A percentile compares a stretch with the other conserved stretches of the same genome.
Conservation (phyloP, 257 asterid species). For the Cordia subcordata region DNA sequence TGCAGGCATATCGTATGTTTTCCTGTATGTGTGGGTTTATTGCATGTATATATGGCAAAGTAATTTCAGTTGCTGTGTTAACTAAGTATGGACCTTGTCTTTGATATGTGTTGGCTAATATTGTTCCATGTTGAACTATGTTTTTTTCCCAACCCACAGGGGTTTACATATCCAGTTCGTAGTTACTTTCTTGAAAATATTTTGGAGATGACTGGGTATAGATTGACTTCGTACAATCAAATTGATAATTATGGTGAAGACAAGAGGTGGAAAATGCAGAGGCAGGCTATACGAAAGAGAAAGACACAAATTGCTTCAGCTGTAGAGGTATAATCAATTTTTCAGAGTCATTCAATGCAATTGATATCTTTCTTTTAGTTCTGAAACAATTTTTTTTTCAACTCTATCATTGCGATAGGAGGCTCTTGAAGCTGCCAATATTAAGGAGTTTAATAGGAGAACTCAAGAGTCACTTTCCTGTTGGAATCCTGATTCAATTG, state of each 20-base stretch:
- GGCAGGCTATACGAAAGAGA: constrained; percentile 64
- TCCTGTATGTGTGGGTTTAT: no score
- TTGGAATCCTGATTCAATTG: constrained; percentile 98
- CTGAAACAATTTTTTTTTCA: neutral
- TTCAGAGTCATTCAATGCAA: neutral
- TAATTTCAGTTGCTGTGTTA: neutral
- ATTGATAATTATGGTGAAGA: constrained; percentile 96
- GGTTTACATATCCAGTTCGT: constrained; percentile 88
- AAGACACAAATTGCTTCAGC: constrained; percentile 90
- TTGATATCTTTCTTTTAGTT: neutral
- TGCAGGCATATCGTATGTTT: no score
- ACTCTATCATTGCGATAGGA: constrained; percentile 51
- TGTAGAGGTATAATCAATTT: constrained; percentile 60
- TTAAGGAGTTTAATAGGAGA: constrained; percentile 45
- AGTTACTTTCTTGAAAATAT: constrained; percentile 71
- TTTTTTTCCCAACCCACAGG: constrained; percentile 34
- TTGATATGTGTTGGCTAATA: neutral
- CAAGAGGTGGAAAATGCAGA: constrained; percentile 93
- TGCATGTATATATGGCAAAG: neutral
- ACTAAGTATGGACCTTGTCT: no score
- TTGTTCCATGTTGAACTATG: neutral
- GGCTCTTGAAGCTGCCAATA: constrained; percentile 68
- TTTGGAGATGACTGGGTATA: constrained; percentile 69
- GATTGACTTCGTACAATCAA: constrained; percentile 71
- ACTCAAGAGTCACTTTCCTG: constrained; percentile 66